Evolutionary conservation across 179 eudicot genomes (phyloP), one percentile per base, ranked within the genome.

Genomic region (Drosera spatulata): DNA sequence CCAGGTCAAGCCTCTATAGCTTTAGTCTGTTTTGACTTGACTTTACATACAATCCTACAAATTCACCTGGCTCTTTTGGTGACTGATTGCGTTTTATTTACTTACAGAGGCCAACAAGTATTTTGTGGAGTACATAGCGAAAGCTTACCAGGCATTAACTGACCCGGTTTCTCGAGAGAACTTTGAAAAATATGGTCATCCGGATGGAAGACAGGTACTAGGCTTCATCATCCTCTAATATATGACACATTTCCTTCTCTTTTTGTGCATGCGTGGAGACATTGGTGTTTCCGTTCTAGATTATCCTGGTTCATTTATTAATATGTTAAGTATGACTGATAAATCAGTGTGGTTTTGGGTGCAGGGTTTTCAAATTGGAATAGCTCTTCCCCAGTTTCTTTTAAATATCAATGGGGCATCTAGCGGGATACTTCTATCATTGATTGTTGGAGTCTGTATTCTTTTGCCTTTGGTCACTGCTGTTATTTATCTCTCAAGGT

Each of bases 341-440:
- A 43, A 6, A 9, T 12, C 7, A 1, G 40, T 39, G 42, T 4
- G 6, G 0, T 39, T 40, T 41, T 56, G 39, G 59, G 14, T 6
- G 39, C 72, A 85, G 91, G 91, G 91, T 41, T 71, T 85, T 64
- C 85, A 79, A 85, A 85, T 85, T 81, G 91, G 91, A 41, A 85
- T 85, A 58, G 91, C 91, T 55, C 91, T 85, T 56, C 91, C 91
- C 53, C 69, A 74, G 58, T 85, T 85, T 74, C 71, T 85, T 69
- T 80, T 85, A 46, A 80, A 85, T 59, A 70, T 79, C 61, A 83
- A 78, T 66, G 91, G 91, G 45, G 71, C 83, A 63, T 85, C 91
- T 72, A 82, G 85, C 41, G 91, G 91, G 55, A 66, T 85, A 59
- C 60, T 85, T 48, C 59, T 85, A 58, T 74, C 82, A 61, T 75